Base-by-base conservation (phyloP, 768 basidiomycete genomes). In the Roridomyces roridus region DNA sequence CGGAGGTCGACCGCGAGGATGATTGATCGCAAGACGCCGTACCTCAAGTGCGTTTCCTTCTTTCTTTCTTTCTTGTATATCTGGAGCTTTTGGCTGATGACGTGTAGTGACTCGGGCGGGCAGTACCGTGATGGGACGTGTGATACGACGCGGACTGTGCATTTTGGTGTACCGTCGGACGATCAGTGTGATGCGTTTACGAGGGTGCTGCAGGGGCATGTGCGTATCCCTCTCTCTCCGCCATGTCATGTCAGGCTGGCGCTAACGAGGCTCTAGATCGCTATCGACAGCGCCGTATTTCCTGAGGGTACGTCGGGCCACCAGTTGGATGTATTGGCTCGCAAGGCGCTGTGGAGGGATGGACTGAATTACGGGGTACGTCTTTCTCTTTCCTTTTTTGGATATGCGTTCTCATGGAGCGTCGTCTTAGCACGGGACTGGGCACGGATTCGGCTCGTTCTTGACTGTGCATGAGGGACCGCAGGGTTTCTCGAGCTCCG, bases 141-240 rank as follows among this genome's bases (percentile, higher is more conserved):
- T 72, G 88, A 92, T 67, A 91, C 88, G 23, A 90, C 89, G 14
- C 83, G 91, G 45, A 92, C 91, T 1, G 74, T 93, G 25, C 91
- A 94, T 74, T 92, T 96, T 67, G 94, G 94, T 37, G 83, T 87
- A n/a, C 91, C 92, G 7, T 86, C 88, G n/a, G 57, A 79, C n/a
- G 89, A 93, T 60, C 88, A 93, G 69, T 88, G 85, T 68, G 90
- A 95, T 62, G 94, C 96, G 1, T 99, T 87, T 73, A 99, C 97
- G 26, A 82, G 94, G 42, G 97, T 98, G 39, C 71, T 99, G 54
- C 97, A 99, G 74, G 96, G 96, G 8, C 97, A 99, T 76, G 92
- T 94, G 78, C 66, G 91, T 82, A n/a, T 55, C 56, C 64, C 35
- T 54, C 44, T 57, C 35, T 57, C 43, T 67, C 57, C 24, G 9